These are phyloP conservation scores for Moesziomyces sp. DNA, from an alignment of 1,284 basidiomycete species.

Conservation along the genomic window DNA sequence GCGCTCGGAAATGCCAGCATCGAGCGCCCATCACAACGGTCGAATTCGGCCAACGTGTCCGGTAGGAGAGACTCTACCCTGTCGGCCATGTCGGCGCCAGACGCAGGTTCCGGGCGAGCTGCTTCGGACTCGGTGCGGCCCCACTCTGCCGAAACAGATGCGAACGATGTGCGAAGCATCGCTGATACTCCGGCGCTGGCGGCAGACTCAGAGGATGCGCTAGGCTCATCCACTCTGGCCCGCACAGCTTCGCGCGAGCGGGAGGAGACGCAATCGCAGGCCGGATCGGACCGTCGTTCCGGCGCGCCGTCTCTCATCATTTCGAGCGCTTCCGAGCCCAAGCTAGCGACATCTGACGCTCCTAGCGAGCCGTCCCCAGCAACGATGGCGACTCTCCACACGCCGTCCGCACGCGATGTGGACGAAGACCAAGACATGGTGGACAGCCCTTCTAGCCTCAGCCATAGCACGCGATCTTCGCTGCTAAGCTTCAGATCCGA, in stretches of 20 bases:
- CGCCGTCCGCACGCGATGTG: constrained; percentile 1
- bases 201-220: background rate
- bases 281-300: background rate
- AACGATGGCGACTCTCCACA: constrained; percentile 2
- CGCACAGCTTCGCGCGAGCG: constrained; percentile 7
- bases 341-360: constrained; percentile 5
- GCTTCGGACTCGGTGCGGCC: constrained; percentile 18
- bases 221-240: background rate
- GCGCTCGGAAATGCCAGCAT: constrained; percentile 60
- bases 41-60: constrained; percentile 22
- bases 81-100: constrained; percentile 5
- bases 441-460: constrained; percentile 36
- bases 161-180: background rate
- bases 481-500: constrained; percentile 28
- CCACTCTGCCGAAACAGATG: background rate
- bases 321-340: constrained; percentile 37
- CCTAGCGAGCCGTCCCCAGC: background rate
- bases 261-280: background rate
- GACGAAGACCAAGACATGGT: constrained; percentile 27
- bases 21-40: constrained; percentile 34
- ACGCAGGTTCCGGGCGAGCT: constrained; percentile 12
- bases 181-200: background rate
- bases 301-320: constrained; percentile 24
- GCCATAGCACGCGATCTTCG: constrained; percentile 27
- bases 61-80: constrained; percentile 18